Base-by-base conservation (phyloP, 1,284 basidiomycete species). In the Leccinum solheimii region DNA sequence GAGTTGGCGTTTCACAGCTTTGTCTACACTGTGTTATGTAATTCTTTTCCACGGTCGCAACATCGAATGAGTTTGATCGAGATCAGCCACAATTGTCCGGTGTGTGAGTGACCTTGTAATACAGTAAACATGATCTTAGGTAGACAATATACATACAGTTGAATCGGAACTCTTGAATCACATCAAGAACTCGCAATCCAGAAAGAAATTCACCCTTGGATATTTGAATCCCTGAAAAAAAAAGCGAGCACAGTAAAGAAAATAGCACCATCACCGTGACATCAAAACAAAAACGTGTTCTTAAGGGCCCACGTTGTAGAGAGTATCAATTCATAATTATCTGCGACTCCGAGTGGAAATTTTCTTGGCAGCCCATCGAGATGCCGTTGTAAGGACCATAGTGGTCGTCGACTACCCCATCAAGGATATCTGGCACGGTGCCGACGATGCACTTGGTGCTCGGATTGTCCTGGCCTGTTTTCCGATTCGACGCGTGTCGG, bases 381-480 rank as follows among this genome's bases (percentile, higher is more conserved):
- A 56, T 32, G 14, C 54, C 36, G 8, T 38, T 55, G 36, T 40
- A 23, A n/a, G 34, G 36, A 38, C 54, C 54, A 38, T 11, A 16
- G 21, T 40, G 54, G 5, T 40, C 16, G 7, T 0, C 1, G 8
- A 14, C 0, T 5, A 27, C 13, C 8, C 83, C 80, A 0, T 78
- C 77, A 34, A 82, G 79, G 60, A 90, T 78, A 36, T 77, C 78
- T 1, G n/a, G 40, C 40, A 43, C 40, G 9, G 83, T 84, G 4
- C 86, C 86, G 21, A 80, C 80, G 2, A 75, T 81, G 71, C 87
- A 90, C 58, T 78, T 72, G 1, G 55, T 64, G 63, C 81, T 82
- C 2, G 77, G 68, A 66, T 87, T 86, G 62, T 88, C 87, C 65
- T 86, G 81, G 2, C 84, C 85, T 83, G 23, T 67, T 61, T 26